phyloP scores from a whole-genome alignment of 2,329 filamentous ascomycete genomes.

The Colletotrichum musicola region DNA sequence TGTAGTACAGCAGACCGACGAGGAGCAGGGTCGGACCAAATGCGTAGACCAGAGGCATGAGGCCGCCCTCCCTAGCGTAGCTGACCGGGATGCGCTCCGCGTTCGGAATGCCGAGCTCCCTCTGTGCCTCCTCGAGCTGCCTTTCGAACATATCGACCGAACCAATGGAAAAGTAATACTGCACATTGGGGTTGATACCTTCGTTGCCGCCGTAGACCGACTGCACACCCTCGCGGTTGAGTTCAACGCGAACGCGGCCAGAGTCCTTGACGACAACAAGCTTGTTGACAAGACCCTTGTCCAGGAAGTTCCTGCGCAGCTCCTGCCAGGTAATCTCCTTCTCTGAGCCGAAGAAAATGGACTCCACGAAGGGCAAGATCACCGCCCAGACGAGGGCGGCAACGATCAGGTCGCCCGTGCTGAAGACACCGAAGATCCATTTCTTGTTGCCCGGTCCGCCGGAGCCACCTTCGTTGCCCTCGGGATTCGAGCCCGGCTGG shows the following conservation, averaged over 20 bases:
- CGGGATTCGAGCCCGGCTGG: slow-evolving; percentile 35
- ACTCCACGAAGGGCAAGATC: slow-evolving; percentile 56
- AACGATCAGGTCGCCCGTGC: slow-evolving; percentile 59
- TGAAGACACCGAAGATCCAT: slow-evolving; percentile 40
- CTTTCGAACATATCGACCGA: slow-evolving; percentile 94
- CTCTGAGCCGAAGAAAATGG: slow-evolving; percentile 56
- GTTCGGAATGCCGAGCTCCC: slow-evolving; percentile 85
- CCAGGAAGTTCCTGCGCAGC: slow-evolving; percentile 90
- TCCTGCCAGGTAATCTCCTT: slow-evolving; percentile 98
- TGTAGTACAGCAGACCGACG: slow-evolving; percentile 84
- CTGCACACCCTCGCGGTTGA: slow-evolving; percentile 80
- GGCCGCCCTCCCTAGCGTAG: slow-evolving; percentile 83
- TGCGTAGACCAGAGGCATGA: slow-evolving; percentile 77
- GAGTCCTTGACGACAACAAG: slow-evolving; percentile 80
- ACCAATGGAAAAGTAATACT: slow-evolving; percentile 95
- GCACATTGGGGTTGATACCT: slow-evolving; percentile 75
- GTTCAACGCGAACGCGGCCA: slow-evolving; percentile 79
- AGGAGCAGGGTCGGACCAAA: slow-evolving; percentile 91
- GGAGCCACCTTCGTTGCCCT: slow-evolving; percentile 27
- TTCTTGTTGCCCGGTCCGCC: slow-evolving; percentile 40
- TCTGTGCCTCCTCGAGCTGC: slow-evolving; percentile 87
- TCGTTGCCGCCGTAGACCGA: slow-evolving; percentile 80
- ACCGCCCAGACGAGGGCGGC: slow-evolving; percentile 59
- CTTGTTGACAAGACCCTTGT: slow-evolving; percentile 96
- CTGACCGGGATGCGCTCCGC: slow-evolving; percentile 93